A percentile compares a stretch with the other conserved stretches of the same genome.
Evolutionary conservation across 257 asterid species (phyloP).

Genomic region (Anisodus acutangulus): DNA sequence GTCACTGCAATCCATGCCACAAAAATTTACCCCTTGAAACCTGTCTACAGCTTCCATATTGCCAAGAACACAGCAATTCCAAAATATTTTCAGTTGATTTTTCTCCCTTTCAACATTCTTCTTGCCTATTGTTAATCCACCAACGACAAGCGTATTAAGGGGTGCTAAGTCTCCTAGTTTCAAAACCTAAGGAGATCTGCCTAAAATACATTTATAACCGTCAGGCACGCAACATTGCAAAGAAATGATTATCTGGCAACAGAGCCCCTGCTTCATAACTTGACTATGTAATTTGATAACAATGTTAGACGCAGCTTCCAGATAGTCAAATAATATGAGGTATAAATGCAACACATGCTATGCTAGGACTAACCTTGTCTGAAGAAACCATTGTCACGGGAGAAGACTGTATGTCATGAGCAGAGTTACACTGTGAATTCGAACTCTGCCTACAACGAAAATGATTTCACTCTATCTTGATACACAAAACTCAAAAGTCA

Average conservation of each 20-base stretch:
- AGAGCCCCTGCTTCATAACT: conserved; percentile 18
- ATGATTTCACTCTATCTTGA: conserved; percentile 12
- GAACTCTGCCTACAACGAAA: conserved; percentile 38
- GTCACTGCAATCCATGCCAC: background rate
- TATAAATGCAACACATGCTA: conserved; percentile 18
- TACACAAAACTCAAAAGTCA: conserved; percentile 19
- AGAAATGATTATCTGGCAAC: background rate
- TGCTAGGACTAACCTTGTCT: conserved; percentile 51
- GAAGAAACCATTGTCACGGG: conserved; percentile 47
- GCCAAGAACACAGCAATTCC: conserved; percentile 18
- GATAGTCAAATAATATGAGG: background rate
- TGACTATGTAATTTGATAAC: background rate
- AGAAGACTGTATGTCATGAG: conserved; percentile 37
- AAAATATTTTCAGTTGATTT: background rate
- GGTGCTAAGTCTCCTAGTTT: background rate
- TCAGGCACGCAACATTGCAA: background rate
- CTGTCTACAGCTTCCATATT: conserved; percentile 12
- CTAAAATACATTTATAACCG: background rate
- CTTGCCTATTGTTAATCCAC: background rate
- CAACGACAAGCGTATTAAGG: background rate
- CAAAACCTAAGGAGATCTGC: conserved; percentile 22
- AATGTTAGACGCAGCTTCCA: background rate
- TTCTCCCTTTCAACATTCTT: conserved; percentile 8
- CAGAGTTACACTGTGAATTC: conserved; percentile 33
- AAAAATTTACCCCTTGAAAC: background rate